A percentile compares a stretch with the other conserved stretches of the same genome.
These are phyloP conservation scores for Casaregolazyma suthepensis DNA, from an alignment of 1,139 yeast genomes.

Conservation along the genomic window DNA sequence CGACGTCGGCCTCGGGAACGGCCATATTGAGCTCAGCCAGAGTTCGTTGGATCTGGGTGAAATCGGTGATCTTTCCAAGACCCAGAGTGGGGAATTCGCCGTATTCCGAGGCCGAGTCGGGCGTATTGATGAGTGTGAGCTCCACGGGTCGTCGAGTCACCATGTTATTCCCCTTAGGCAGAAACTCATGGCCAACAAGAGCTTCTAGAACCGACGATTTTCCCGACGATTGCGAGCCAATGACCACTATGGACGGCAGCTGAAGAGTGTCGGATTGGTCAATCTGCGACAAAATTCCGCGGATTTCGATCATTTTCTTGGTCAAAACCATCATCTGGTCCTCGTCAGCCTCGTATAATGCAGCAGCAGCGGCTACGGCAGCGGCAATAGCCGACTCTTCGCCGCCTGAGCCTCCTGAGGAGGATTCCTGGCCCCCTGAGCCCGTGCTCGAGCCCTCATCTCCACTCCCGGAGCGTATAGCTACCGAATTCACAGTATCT, in stretches of 20 bases:
- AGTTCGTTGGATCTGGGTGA: constrained; percentile 78
- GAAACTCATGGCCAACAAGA: constrained; percentile 88
- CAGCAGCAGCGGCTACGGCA: constrained; percentile 29
- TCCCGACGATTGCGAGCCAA: constrained; percentile 97
- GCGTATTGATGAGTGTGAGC: constrained; percentile 82
- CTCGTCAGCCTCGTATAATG: constrained; percentile 28
- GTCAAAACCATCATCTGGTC: constrained; percentile 71
- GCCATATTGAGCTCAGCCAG: constrained; percentile 85
- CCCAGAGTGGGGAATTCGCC: constrained; percentile 94
- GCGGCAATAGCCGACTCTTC: constrained; percentile 28
- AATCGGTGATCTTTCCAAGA: constrained; percentile 75
- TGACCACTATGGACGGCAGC: constrained; percentile 90
- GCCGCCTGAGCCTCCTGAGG: constrained; percentile 18
- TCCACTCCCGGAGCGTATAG: background rate
- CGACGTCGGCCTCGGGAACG: constrained; percentile 78
- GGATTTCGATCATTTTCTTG: constrained; percentile 92
- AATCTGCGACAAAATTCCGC: constrained; percentile 68
- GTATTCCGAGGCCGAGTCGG: constrained; percentile 71
- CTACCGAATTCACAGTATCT: constrained; percentile 20
- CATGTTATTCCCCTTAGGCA: constrained; percentile 94
- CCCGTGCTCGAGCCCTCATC: background rate
- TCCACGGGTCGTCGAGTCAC: constrained; percentile 95
- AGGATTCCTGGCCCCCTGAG: background rate
- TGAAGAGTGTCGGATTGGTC: constrained; percentile 74
- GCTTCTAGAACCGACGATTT: constrained; percentile 91